Base-by-base conservation (phyloP, 148 eudicot species). In the Vaccinium darrowii region DNA sequence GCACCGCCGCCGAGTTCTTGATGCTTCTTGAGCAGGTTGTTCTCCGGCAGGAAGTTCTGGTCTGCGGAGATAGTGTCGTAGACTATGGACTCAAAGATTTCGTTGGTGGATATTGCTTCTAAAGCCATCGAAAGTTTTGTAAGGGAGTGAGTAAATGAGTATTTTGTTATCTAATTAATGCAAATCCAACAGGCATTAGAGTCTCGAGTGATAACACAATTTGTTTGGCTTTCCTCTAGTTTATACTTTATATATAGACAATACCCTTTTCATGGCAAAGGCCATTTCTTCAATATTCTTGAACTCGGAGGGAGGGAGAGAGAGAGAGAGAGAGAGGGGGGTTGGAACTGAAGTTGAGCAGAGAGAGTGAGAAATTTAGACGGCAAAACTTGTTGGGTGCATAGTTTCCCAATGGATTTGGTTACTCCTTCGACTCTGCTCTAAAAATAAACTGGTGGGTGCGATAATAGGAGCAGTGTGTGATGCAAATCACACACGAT, bases 61-160 rank as follows among this genome's bases (percentile, higher is more conserved):
- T 75, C 78, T 15, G 84, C 87, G 76, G 87, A 84, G 19, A 89
- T 63, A 15, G 93, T 83, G 85, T 94, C 98, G 87, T 87, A 89
- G 84, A 92, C 85, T 87, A 94, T 90, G 85, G 86, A 91, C 91
- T 93, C 92, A 53, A 89, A 80, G 84, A 91, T 82, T 79, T 95
- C 97, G 84, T 86, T 94, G 50, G 94, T 84, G 63, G 94, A 90
- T 62, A 95, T 89, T 62, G 99, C 86, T 88, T 96, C 96, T 83
- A 92, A 82, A 11, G 94, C 96, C 96, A 91, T 91, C 1, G 39
- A 27, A 69, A 27, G 43, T 9, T 67, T 30, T n/a, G 39, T 14
- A 50, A 7, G 47, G 47, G 47, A 43, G 47, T 43, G 47, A 43
- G 47, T 43, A 43, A 43, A 43, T 43, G 16, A 51, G 72, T 27